phyloP scores from a whole-genome alignment of 768 basidiomycete genomes.

The Leccinellum rugosiceps region DNA sequence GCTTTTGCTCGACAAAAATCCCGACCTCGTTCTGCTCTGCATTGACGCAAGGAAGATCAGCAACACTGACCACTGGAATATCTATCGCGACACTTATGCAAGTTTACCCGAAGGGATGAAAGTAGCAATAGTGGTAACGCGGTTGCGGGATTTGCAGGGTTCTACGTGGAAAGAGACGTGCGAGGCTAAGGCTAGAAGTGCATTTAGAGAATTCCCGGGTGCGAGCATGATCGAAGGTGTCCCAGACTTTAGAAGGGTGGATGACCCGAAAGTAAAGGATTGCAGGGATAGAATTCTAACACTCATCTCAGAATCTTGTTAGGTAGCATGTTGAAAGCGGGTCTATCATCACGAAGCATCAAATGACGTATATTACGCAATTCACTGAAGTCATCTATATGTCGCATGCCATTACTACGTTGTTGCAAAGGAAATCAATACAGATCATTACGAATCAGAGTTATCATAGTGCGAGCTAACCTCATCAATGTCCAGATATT shows the following conservation, averaged over 20 bases:
- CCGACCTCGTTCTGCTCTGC: conserved; percentile 22
- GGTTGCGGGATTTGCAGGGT: conserved; percentile 5
- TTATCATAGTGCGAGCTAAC: background rate
- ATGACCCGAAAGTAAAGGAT: conserved; percentile 12
- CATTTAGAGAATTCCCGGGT: conserved; percentile 13
- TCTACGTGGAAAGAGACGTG: conserved; percentile 20
- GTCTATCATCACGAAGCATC: background rate
- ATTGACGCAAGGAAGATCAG: conserved; percentile 19
- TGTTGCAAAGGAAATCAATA: background rate
- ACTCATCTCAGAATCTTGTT: conserved; percentile 11
- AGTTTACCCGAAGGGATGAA: conserved; percentile 13
- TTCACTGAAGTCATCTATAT: conserved; percentile 1
- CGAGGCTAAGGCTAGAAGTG: background rate
- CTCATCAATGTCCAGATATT: background rate
- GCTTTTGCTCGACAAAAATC: conserved; percentile 12
- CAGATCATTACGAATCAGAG: background rate
- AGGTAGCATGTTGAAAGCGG: background rate
- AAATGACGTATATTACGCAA: background rate
- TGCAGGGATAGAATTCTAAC: conserved; percentile 21
- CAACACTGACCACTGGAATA: conserved; percentile 16
- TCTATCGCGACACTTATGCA: conserved; percentile 15
- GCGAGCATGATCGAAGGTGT: conserved; percentile 18
- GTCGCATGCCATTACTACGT: background rate
- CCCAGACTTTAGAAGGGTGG: conserved; percentile 10
- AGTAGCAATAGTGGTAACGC: conserved; percentile 20